phyloP scores from a whole-genome alignment of 352 stramenopile genomes.

The Globisporangium sylvaticum region DNA sequence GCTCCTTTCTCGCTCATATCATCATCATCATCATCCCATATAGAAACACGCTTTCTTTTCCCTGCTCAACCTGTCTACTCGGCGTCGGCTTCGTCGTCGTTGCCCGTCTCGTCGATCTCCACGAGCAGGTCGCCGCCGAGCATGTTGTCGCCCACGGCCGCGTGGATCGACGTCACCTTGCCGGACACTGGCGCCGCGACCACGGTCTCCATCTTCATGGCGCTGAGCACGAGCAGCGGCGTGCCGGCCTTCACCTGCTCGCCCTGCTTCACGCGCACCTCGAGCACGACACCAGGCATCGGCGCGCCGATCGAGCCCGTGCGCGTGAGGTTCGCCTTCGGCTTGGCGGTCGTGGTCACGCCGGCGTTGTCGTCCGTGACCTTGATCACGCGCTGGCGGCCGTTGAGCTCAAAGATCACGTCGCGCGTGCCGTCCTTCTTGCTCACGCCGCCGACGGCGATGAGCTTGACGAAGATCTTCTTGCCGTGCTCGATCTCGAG shows the following conservation, averaged over 20 bases:
- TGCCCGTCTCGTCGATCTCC: conserved; percentile 90
- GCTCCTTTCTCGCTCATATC: background rate
- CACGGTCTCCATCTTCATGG: conserved; percentile 99
- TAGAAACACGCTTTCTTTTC: conserved; percentile 1
- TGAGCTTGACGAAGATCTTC: conserved; percentile 94
- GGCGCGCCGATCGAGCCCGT: conserved; percentile 91
- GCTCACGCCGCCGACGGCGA: conserved; percentile 85
- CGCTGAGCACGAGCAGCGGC: conserved; percentile 92
- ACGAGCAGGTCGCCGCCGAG: conserved; percentile 93
- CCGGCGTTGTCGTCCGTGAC: conserved; percentile 88
- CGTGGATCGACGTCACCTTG: conserved; percentile 88
- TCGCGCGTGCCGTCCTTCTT: conserved; percentile 90
- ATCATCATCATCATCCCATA: background rate
- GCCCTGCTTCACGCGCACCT: conserved; percentile 91
- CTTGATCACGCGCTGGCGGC: conserved; percentile 88
- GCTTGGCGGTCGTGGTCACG: conserved; percentile 51
- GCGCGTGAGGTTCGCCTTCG: conserved; percentile 81
- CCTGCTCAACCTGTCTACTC: conserved; percentile 3
- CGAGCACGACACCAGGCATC: conserved; percentile 96
- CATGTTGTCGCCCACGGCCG: conserved; percentile 93
- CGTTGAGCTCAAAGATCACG: conserved; percentile 97
- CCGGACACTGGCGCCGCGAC: conserved; percentile 89
- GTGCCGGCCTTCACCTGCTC: conserved; percentile 92
- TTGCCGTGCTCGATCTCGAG: conserved; percentile 94
- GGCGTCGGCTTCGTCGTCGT: conserved; percentile 27